Evolutionary conservation across 257 asterid species (phyloP), one percentile per base, ranked within the genome.

Genomic region (Solanum pimpinellifolium): DNA sequence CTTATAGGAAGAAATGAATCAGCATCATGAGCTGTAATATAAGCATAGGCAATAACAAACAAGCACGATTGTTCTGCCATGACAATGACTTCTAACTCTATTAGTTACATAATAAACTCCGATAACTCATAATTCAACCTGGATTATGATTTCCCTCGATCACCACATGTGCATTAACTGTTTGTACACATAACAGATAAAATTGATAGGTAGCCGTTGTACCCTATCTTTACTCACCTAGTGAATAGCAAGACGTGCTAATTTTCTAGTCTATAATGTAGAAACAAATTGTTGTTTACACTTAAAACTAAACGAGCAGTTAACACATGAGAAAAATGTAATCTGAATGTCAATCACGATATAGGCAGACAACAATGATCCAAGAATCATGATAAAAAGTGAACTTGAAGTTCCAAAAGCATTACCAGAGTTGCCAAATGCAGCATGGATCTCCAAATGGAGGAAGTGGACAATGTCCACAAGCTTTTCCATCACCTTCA

Each of bases 401-500:
- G 68, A 25, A 74, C 31, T 59, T 35, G 69, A 66, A 87, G 85
- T 44, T 37, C 73, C 78, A 68, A 80, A 88, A 56, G 85, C 86
- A 92, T 89, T 94, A 96, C 98, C 98, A 88, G 92, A 91, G 91
- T 85, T 86, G 49, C 97, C 93, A 78, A 95, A 95, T 37, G 98
- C 94, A 9, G 93, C 91, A 89, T 89, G 94, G 89, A 95, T 97
- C 92, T 95, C 99, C 90, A 93, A 89, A 92, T 94, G 97, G 83
- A 97, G 89, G 92, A 87, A 94, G 91, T 94, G 98, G 84, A 95
- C 99, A 85, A 95, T 93, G 90, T 97, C 98, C 81, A 93, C 98
- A 68, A 97, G 96, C 94, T 94, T 97, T 93, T 93, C 99, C 99
- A 95, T 95, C 91, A 97, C 98, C 99, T 95, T 74, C 69, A 91